These are phyloP conservation scores for Malassezia vespertilionis DNA, from an alignment of 1,284 basidiomycete genomes.

Conservation along the genomic window DNA sequence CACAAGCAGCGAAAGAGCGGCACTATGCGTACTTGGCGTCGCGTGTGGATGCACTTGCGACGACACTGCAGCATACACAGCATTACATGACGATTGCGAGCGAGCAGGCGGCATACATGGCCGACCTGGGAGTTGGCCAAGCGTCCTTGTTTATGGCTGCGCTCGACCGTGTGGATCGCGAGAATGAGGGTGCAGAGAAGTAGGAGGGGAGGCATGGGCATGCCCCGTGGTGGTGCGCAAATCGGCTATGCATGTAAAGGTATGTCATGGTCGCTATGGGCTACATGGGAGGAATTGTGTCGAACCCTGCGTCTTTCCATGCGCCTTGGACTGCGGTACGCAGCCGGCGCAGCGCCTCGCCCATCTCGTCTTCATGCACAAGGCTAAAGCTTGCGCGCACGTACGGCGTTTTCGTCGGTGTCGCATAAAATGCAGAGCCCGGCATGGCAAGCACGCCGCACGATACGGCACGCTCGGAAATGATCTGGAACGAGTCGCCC, in stretches of 20 bases:
- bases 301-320: constrained; percentile 31
- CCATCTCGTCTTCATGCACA: constrained; percentile 29
- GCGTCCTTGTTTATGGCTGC: constrained; percentile 18
- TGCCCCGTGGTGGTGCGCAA: too few species aligned
- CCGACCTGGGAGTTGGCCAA: constrained; percentile 13
- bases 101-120: constrained; percentile 19
- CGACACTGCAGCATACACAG: constrained; percentile 14
- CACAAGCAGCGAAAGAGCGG: constrained; percentile 17
- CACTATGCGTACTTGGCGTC: constrained; percentile 17
- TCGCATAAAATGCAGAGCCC: constrained; percentile 52
- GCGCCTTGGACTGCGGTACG: constrained; percentile 29
- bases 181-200: constrained; percentile 3
- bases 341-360: constrained; percentile 31
- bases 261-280: too few species aligned
- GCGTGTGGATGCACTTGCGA: constrained; percentile 7
- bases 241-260: neutral
- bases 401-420: constrained; percentile 26
- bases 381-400: constrained; percentile 41
- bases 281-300: constrained; percentile 10
- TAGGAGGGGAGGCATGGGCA: too few species aligned
- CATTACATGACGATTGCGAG: constrained; percentile 17
- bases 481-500: constrained; percentile 66
- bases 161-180: constrained; percentile 16
- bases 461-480: constrained; percentile 65
- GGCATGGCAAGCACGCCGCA: constrained; percentile 79